Evolutionary conservation across 257 asterid species (phyloP), one percentile per base, ranked within the genome.

Genomic region (Penstemon davidsonii): DNA sequence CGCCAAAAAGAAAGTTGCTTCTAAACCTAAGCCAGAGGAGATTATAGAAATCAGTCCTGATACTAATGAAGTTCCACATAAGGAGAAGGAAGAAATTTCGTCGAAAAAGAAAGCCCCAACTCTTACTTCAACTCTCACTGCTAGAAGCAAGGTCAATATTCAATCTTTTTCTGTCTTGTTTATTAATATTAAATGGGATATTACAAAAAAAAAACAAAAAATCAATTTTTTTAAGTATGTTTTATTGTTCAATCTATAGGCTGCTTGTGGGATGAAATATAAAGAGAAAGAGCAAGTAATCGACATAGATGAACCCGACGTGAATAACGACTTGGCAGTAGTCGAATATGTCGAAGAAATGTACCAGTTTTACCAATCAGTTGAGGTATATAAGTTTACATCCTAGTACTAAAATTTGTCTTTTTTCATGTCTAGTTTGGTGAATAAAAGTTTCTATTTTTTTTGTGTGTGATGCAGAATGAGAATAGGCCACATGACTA

Each of bases 331-430:
- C 60, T 74, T 93, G 80, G 96, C 97, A 0, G 95, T 78, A 44
- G 85, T 86, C 3, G 99, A 93, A 66, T 93, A 93, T 62, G 82
- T 93, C 5, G 99, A 93, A 58, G 99, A 93, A 6, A 79, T 93
- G 33, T 93, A 93, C 88, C 72, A 61, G 45, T 93, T 78, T 77
- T 93, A 86, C 87, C 90, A 85, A 76, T 71, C 81, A 56, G 95
- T 82, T 36, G 96, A 93, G 96, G 97, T 86, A 6, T 25, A 25
- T 25, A 25, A 25, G 33, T 15, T 25, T 25, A 10, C 15, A 5
- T 49, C 54, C 15, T 43, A 25, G 3, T 11, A 36, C 45, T 12
- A 8, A 12, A 64, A 62, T 44, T n/a, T 67, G 60, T 38, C 53
- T 71, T 37, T 40, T 25, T 10, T 44, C 43, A 25, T 25, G 2